These are phyloP conservation scores for Allium cepa DNA, from an alignment of 106 monocot genomes.

Conservation along the genomic window DNA sequence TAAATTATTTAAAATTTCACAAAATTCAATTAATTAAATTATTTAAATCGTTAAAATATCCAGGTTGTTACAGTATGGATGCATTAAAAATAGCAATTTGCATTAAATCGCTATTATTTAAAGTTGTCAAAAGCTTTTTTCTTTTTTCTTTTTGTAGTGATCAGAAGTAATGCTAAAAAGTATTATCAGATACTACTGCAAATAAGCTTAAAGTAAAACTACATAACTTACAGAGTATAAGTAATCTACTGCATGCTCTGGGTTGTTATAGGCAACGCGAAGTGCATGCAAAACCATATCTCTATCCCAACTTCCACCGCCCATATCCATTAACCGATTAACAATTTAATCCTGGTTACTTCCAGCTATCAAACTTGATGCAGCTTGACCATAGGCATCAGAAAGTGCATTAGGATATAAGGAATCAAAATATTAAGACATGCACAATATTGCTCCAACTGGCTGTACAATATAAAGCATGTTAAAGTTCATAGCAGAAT, in stretches of 20 bases:
- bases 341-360: slow-evolving; percentile 64
- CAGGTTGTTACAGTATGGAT: too few relatives aligned
- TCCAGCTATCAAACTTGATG: slow-evolving; percentile 67
- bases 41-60: too few relatives aligned
- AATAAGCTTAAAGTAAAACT: background rate
- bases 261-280: slow-evolving; percentile 95
- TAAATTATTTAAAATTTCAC: too few relatives aligned
- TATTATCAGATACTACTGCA: background rate
- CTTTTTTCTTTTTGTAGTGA: too few relatives aligned
- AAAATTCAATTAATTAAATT: too few relatives aligned
- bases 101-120: too few relatives aligned
- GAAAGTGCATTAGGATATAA: slow-evolving; percentile 22
- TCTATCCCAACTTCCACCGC: slow-evolving; percentile 93
- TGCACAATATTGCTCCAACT: background rate
- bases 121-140: too few relatives aligned
- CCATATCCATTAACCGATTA: slow-evolving; percentile 91
- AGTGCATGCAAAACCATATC: slow-evolving; percentile 78
- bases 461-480: background rate
- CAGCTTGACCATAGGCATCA: slow-evolving; percentile 76
- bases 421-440: background rate
- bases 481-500: background rate
- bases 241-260: slow-evolving; percentile 98
- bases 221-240: slow-evolving; percentile 69
- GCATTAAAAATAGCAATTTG: too few relatives aligned
- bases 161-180: background rate